Evolutionary conservation across 495 filamentous ascomycete genomes (phyloP).

Genomic region (Xylaria venustula): DNA sequence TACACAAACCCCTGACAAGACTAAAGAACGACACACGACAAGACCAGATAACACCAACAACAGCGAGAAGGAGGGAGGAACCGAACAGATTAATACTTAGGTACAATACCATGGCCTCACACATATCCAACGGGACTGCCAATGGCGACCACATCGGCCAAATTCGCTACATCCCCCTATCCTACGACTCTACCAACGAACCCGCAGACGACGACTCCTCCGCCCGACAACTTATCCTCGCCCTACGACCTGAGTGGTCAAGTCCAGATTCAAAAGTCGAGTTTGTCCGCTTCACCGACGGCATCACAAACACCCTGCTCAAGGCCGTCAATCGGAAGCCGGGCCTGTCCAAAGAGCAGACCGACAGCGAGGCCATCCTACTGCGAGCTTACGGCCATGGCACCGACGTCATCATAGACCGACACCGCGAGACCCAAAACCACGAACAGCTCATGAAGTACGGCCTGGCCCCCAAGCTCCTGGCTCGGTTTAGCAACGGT

Average conservation of each 20-base stretch:
- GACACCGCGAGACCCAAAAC: slow-evolving; percentile 74
- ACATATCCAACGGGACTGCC: slow-evolving; percentile 12
- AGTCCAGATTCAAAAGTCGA: slow-evolving; percentile 72
- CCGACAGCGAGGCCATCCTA: slow-evolving; percentile 85
- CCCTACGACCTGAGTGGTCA: slow-evolving; percentile 82
- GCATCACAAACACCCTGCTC: slow-evolving; percentile 93
- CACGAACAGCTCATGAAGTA: slow-evolving; percentile 70
- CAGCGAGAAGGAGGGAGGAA: background rate
- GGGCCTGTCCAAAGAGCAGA: slow-evolving; percentile 70
- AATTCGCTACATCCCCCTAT: slow-evolving; percentile 63
- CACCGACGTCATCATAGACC: slow-evolving; percentile 93
- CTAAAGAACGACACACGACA: background rate
- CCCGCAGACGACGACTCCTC: slow-evolving; percentile 71
- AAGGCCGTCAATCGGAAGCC: slow-evolving; percentile 83
- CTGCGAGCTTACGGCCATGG: slow-evolving; percentile 93
- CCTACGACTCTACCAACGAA: slow-evolving; percentile 71
- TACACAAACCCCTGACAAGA: background rate
- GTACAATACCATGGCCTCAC: slow-evolving; percentile 20
- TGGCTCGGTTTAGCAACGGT: slow-evolving; percentile 94
- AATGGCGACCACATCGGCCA: slow-evolving; percentile 24
- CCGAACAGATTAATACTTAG: too few relatives aligned
- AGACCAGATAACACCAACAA: background rate
- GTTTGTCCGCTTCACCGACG: slow-evolving; percentile 90
- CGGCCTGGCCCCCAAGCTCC: slow-evolving; percentile 78
- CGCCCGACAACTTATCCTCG: slow-evolving; percentile 73